Conservation (phyloP, 2,329 filamentous ascomycete species). For the Hyphodiscus sp. region DNA sequence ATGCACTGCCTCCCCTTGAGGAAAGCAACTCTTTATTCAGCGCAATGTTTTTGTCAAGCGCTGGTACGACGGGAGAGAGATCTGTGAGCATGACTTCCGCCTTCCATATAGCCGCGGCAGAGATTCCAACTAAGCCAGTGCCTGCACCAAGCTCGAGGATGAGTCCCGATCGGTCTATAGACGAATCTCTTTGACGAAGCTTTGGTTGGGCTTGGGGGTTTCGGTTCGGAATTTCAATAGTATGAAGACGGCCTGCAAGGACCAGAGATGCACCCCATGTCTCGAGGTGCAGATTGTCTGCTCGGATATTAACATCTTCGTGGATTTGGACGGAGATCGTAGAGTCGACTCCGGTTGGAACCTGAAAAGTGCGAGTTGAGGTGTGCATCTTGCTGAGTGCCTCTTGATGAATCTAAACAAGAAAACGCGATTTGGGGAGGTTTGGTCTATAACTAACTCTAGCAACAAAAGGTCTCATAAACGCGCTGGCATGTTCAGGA, state of each 20-base stretch:
- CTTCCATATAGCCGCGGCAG: constrained; percentile 66
- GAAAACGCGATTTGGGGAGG: neutral
- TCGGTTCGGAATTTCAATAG: neutral
- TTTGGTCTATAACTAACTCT: too few species aligned
- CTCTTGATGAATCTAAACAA: neutral
- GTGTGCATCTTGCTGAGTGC: neutral
- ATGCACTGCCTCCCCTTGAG: constrained; percentile 47
- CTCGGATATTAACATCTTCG: neutral
- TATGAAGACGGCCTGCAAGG: neutral
- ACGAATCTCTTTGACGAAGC: neutral
- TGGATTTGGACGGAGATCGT: neutral
- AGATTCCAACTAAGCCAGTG: constrained; percentile 79
- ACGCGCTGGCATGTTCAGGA: too few species aligned
- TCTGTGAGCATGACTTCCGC: constrained; percentile 71
- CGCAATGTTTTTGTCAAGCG: constrained; percentile 32
- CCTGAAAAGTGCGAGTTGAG: neutral
- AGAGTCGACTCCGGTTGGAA: neutral
- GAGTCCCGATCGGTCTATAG: neutral
- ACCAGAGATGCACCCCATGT: neutral
- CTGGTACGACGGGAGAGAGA: constrained; percentile 37
- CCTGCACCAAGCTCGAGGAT: constrained; percentile 81
- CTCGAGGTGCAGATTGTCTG: neutral
- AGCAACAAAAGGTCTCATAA: too few species aligned
- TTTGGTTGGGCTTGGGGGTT: neutral
- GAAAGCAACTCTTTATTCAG: constrained; percentile 54